Base-by-base conservation (phyloP, 2,329 filamentous ascomycete genomes). In the Fusarium subtropicale region DNA sequence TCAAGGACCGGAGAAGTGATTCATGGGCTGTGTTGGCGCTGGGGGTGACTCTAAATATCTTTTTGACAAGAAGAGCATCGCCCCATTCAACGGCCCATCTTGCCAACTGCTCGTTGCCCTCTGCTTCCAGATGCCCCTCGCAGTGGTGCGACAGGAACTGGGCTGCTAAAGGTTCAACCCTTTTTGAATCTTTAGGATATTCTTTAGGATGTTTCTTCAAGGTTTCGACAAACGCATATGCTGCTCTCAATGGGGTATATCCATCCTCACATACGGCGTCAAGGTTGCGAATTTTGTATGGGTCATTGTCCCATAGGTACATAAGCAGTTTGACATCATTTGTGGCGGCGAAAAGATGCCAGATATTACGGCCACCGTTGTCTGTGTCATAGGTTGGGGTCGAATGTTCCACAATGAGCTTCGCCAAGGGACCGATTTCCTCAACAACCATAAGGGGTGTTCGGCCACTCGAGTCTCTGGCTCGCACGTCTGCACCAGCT, bases 371-470 rank as follows among this genome's bases (percentile, higher is more conserved):
- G 1, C 77, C 78, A 3, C 71, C 57, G 1, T 71, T 51, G 46
- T 81, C 79, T 4, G 60, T 64, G 5, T 75, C 75, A 7, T 71
- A 74, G 2, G 79, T 80, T 9, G 68, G 54, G 1, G 73, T 75
- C 0, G 71, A 68, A 20, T 77, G 57, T 13, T 73, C 48, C 12
- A 61, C 30, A 16, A 79, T 68, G 3, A 81, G 64, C 16, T 71
- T 66, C 1, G 64, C 52, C 13, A 81, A 61, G 7, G 74, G 70
- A 2, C 52, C 30, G 0, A 67, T 53, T 3, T 71, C 68, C 39
- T 81, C 80, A 13, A 70, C 71, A 0, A 79, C 57, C 75, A 81
- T 76, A 5, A 82, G 52, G 1, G 81, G 80, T 3, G 80, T 81
- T 22, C 77, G 76, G 0, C 76, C 76, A 0, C 64, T 54, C 2